phyloP scores from a whole-genome alignment of 129 eudicot genomes.

The Pseudognaphalium luteoalbum region DNA sequence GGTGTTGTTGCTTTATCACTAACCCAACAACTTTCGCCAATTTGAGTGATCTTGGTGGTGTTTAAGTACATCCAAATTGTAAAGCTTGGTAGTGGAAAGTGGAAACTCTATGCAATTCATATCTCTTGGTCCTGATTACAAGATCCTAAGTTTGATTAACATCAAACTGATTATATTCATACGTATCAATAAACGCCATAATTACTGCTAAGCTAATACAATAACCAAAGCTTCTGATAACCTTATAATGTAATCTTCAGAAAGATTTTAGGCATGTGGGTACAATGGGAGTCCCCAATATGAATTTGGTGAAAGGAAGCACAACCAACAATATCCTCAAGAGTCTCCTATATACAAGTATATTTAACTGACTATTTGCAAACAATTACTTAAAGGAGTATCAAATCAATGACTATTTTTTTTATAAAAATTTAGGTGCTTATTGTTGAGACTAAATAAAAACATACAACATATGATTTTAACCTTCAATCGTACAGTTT shows the following conservation, averaged over 20 bases:
- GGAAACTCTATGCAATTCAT: no score
- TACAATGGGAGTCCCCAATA: background rate
- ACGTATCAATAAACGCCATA: no score
- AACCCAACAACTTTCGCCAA: no score
- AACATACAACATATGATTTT: background rate
- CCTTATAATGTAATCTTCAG: background rate
- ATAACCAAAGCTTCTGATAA: background rate
- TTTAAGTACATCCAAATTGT: no score
- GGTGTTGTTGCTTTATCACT: no score
- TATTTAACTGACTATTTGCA: background rate
- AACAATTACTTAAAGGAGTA: background rate
- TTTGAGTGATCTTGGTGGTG: no score
- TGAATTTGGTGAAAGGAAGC: background rate
- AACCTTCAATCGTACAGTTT: background rate
- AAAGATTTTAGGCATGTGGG: background rate
- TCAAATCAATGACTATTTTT: background rate
- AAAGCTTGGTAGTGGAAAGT: no score
- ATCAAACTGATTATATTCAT: no score
- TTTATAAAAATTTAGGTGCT: background rate
- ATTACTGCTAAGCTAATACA: background rate
- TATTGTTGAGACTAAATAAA: background rate
- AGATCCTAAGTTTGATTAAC: no score
- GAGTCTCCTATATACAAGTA: background rate
- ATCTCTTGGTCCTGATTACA: no score
- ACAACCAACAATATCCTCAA: slow-evolving; percentile 15